Evolutionary conservation across 176 grass and related monocot genomes (phyloP), one percentile per base, ranked within the genome.

Genomic region (Melocanna baccifera): DNA sequence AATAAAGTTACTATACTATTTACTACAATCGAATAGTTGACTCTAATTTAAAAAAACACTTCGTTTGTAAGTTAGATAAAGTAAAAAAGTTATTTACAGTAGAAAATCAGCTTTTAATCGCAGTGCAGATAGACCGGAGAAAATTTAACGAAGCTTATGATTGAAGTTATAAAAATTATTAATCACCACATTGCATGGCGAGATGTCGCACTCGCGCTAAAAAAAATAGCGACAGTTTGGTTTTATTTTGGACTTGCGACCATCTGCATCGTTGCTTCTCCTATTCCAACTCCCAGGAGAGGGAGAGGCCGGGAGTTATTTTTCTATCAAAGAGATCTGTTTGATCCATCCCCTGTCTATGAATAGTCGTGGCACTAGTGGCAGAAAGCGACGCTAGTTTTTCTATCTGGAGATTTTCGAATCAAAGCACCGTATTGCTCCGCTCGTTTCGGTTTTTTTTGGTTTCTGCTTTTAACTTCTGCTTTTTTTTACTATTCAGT

Each of bases 191-290:
- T 7, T 3, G 26, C 61, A 16, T 16, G 61, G 28, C 61, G 12
- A 63, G 61, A 32, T 15, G 51, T 71, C 67, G 16, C 66, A 22
- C 36, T 43, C 16, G 51, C 16, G 5, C 22, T 28, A 15, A 2
- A 32, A 2, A 32, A 56, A 15, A 68, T 5, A 46, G 11, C 14
- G 79, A 56, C 32, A 42, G 47, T 28, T 26, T 0, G 65, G 32
- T 81, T 81, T 81, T 42, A 29, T 42, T 56, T 69, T 42, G 65
- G 30, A 57, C 65, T 81, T 70, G 50, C 65, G 25, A 81, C 32
- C 30, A 10, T 18, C 12, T 56, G 48, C 52, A 8, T 10, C 57
- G 64, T 41, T 67, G 64, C 22, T 28, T 81, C 20, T 53, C 43
- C 45, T 41, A 9, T 26, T 69, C 32, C 78, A 69, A 32, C 61